Percentiles rank a stretch among this genome's conserved stretches.
Evolutionary conservation across 495 filamentous ascomycete genomes (phyloP).

Genomic region (Podospora conica): DNA sequence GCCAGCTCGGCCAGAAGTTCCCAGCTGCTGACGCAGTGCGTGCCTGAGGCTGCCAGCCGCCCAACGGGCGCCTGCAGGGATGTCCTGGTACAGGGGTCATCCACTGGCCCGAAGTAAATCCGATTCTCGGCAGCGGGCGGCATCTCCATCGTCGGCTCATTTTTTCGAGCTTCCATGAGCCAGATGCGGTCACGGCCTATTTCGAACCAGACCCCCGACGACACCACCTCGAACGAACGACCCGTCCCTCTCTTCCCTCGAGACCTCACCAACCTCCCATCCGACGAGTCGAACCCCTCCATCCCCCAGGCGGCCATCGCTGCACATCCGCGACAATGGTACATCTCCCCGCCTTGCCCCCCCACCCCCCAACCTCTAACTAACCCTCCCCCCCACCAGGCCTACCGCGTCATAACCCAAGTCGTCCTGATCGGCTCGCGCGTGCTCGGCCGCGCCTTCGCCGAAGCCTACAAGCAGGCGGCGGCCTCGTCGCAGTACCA

Average conservation of each 20-base stretch:
- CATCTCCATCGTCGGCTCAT: conserved; percentile 5
- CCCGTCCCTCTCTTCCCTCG: conserved; percentile 1
- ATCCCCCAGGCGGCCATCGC: conserved; percentile 13
- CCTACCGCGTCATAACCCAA: conserved; percentile 91
- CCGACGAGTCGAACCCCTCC: conserved; percentile 6
- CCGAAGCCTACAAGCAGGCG: conserved; percentile 88
- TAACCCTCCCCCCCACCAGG: conserved; percentile 44
- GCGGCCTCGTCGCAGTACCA: conserved; percentile 77
- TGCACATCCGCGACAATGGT: conserved; percentile 20
- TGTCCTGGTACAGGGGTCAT: background rate
- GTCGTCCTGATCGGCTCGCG: conserved; percentile 83
- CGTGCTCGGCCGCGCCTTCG: conserved; percentile 87
- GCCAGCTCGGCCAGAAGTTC: background rate
- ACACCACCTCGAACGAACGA: background rate
- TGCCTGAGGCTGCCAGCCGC: background rate
- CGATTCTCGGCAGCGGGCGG: conserved; percentile 23
- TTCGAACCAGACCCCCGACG: background rate
- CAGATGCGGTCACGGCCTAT: background rate
- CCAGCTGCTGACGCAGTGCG: conserved; percentile 8
- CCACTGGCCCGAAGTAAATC: conserved; percentile 13
- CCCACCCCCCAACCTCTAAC: background rate
- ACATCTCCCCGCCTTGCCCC: background rate
- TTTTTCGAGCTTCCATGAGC: conserved; percentile 19
- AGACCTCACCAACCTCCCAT: background rate
- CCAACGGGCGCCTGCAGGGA: background rate